Evolutionary conservation across 192 early-diverging fungal genomes (phyloP), one percentile per base, ranked within the genome.

Genomic region (Pilobolus umbonatus): DNA sequence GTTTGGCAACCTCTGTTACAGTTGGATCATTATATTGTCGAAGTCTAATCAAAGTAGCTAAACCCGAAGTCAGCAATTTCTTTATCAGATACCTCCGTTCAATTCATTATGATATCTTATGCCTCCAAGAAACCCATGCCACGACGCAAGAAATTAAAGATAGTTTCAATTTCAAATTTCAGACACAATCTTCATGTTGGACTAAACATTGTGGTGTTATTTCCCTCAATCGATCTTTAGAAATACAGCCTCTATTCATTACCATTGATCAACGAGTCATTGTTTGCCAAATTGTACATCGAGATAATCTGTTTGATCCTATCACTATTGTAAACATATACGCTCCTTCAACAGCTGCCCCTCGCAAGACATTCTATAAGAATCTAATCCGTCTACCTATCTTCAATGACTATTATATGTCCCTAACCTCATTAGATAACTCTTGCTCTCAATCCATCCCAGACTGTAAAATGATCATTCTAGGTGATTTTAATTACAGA

Each of bases 41-140:
- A 34, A 21, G 49, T 4, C 31, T 52, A 4, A 4, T 2, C 0
- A 52, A 52, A 12, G 17, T n/a, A 21, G 29, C 49, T 4, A 19
- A 31, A 29, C 31, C 49, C 6, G 2, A 2, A 3, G n/a, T 30
- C 31, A 4, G 31, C 5, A 24, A 1, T 34, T 1, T 2, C 4
- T 32, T 52, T 32, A 52, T 52, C 5, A 8, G 49, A 5, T 32
- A 32, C n/a, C 19, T 52, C 4, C 6, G 49, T 17, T 14, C 8
- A 1, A 1, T 1, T 15, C 8, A 8, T 4, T 35, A 17, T 17
- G 49, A 52, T 32, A 31, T 52, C 7, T n/a, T 52, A 15, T 11
- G 14, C 35, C 30, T 32, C 9, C 49, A 52, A 52, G 49, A 52
- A 35, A 52, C 49, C 11, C 32, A 52, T 12, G 30, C 31, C 24